Evolutionary conservation across 1,284 basidiomycete species (phyloP).

Genomic region (Boletus semigastroideus): DNA sequence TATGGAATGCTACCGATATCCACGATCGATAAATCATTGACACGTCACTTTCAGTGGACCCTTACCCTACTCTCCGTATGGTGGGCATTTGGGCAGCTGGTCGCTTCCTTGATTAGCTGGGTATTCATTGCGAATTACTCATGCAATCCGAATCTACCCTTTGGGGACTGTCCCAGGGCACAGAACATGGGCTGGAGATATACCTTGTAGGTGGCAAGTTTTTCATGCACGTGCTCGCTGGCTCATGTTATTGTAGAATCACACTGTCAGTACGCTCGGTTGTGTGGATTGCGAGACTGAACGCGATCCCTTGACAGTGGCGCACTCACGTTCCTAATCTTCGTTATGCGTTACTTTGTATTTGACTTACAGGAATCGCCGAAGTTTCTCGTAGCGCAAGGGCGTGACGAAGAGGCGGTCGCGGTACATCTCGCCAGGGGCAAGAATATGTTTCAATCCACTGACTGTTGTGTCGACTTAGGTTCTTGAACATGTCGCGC

Average conservation of each 20-base stretch:
- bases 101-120: constrained; percentile 52
- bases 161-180: constrained; percentile 41
- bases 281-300: neutral
- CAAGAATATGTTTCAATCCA: neutral
- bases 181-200: constrained; percentile 66
- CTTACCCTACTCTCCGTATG: constrained; percentile 64
- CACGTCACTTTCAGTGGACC: constrained; percentile 45
- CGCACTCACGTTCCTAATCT: constrained; percentile 46
- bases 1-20: constrained; percentile 13
- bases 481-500: constrained; percentile 51
- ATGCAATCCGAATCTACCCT: constrained; percentile 34
- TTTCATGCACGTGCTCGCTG: neutral
- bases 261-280: constrained; percentile 35
- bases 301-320: constrained; percentile 33
- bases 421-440: constrained; percentile 32
- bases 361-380: constrained; percentile 57
- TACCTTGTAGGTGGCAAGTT: constrained; percentile 41
- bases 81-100: constrained; percentile 63
- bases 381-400: constrained; percentile 57
- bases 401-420: constrained; percentile 56
- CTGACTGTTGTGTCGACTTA: constrained; percentile 10
- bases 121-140: constrained; percentile 52
- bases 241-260: constrained; percentile 30
- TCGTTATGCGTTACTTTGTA: constrained; percentile 43
- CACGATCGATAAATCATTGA: constrained; percentile 3